phyloP scores from a whole-genome alignment of 2,329 filamentous ascomycete species.

The Biscogniauxia sp. region DNA sequence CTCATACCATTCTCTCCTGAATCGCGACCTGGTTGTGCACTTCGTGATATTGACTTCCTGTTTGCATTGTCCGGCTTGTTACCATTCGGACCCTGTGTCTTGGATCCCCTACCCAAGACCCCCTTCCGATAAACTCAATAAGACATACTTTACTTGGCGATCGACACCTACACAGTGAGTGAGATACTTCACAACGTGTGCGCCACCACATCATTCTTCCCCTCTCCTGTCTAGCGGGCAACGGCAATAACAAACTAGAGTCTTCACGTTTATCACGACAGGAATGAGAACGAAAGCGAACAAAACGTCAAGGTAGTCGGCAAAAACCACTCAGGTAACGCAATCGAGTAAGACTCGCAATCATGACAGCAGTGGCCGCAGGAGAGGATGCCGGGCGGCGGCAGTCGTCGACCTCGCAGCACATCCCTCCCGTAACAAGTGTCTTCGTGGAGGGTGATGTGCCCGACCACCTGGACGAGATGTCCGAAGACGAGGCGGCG shows the following conservation, averaged over 20 bases:
- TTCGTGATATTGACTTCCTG: background rate
- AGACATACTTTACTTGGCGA: background rate
- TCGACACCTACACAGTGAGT: background rate
- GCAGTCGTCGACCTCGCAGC: conserved; percentile 3
- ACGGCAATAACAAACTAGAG: background rate
- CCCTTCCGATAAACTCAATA: background rate
- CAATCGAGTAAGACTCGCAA: background rate
- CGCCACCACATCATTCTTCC: too few species aligned
- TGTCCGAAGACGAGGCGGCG: conserved; percentile 54
- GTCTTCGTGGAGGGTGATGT: conserved; percentile 27
- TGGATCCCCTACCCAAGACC: background rate
- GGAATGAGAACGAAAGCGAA: background rate
- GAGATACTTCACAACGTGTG: too few species aligned
- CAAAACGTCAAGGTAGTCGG: background rate
- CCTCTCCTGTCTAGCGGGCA: too few species aligned
- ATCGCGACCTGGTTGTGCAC: background rate
- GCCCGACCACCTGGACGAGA: conserved; percentile 28
- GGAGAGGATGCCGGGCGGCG: background rate
- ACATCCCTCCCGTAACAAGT: conserved; percentile 26
- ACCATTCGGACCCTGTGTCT: background rate
- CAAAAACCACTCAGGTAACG: background rate
- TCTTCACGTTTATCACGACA: background rate
- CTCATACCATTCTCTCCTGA: background rate
- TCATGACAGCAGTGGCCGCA: background rate
- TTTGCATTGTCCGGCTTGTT: background rate